Conservation (phyloP, 1,284 basidiomycete genomes). For the Bjerkandera adusta region DNA sequence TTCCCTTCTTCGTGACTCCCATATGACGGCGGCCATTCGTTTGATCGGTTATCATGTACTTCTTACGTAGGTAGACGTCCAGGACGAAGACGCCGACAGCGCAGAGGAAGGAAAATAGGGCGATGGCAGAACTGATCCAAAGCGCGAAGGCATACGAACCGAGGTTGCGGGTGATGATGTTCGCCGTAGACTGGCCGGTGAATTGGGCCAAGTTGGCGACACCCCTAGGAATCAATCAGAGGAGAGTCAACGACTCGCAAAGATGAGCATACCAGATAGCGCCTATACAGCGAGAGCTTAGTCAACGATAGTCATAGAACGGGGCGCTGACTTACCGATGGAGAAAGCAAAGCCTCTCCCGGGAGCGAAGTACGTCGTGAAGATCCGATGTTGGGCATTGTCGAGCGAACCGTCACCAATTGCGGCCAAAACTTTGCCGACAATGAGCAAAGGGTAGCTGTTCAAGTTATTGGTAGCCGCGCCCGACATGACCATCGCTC, state of each 20-base stretch:
- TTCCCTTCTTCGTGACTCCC: conserved; percentile 25
- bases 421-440: conserved; percentile 42
- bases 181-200: conserved; percentile 36
- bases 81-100: conserved; percentile 37
- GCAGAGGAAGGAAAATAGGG: conserved; percentile 39
- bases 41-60: conserved; percentile 39
- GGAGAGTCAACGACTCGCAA: neutral
- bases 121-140: conserved; percentile 42
- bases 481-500: conserved; percentile 39
- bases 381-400: conserved; percentile 45
- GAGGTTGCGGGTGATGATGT: conserved; percentile 39
- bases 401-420: conserved; percentile 45
- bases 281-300: conserved; percentile 13
- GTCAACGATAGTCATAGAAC: conserved; percentile 3
- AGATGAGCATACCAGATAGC: conserved; percentile 26
- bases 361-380: conserved; percentile 44
- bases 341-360: conserved; percentile 42
- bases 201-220: conserved; percentile 43
- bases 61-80: conserved; percentile 36
- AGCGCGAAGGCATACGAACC: conserved; percentile 42
- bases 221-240: conserved; percentile 26
- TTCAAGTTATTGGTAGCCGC: conserved; percentile 39
- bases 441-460: conserved; percentile 40
- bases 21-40: conserved; percentile 33
- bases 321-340: conserved; percentile 30